These are phyloP conservation scores for Eucalyptus sideroxylon DNA, from an alignment of 345 rosid genomes.

Conservation along the genomic window DNA sequence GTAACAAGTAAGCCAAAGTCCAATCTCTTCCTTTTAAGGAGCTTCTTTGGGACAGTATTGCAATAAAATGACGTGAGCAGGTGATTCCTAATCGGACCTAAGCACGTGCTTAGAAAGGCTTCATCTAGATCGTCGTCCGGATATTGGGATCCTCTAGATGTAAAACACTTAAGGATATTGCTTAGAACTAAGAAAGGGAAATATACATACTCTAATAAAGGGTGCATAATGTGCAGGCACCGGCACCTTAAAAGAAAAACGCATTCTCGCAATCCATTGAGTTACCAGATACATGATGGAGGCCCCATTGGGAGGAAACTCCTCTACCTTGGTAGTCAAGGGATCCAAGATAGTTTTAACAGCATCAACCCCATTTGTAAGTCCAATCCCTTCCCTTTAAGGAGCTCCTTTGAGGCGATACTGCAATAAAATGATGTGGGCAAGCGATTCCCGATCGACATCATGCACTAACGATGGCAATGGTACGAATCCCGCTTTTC, in stretches of 20 bases:
- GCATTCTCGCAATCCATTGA: not conserved
- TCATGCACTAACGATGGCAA: not conserved
- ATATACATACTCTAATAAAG: not conserved
- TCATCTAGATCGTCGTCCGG: rapidly evolving
- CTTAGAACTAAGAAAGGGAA: not conserved
- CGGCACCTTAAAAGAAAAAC: not conserved
- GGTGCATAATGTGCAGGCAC: not conserved
- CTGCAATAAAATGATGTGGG: not conserved
- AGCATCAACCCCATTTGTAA: not conserved
- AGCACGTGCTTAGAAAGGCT: not conserved
- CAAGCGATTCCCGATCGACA: not conserved
- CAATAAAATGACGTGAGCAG: not conserved
- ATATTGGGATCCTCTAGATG: not conserved
- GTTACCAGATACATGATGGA: not conserved
- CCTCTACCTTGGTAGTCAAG: not conserved
- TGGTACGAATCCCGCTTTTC: not conserved
- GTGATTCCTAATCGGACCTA: not conserved
- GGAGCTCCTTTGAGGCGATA: not conserved
- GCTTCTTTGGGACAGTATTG: not conserved
- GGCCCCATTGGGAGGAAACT: not conserved
- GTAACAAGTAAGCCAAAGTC: not conserved
- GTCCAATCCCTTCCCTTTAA: not conserved
- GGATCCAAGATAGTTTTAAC: not conserved
- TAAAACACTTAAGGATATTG: not conserved
- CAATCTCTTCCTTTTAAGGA: not conserved